A percentile compares a stretch with the other conserved stretches of the same genome.
phyloP scores from a whole-genome alignment of 345 rosid species.

The Moricandia arvensis region DNA sequence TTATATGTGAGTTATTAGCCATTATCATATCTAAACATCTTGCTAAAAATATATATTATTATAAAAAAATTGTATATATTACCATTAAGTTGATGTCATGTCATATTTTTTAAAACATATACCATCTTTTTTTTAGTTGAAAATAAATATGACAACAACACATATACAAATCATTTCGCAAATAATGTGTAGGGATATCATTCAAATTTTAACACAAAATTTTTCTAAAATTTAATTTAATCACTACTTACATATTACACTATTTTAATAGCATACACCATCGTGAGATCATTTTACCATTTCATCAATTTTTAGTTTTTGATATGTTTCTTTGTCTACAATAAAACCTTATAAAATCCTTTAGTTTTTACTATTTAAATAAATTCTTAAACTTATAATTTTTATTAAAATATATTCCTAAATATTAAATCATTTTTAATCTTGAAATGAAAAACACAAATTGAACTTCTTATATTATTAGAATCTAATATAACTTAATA shows the following conservation, averaged over 20 bases:
- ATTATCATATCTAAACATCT: too few relatives aligned
- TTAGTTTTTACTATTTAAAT: background rate
- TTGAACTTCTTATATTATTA: background rate
- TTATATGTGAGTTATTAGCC: too few relatives aligned
- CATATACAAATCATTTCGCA: too few relatives aligned
- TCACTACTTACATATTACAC: background rate
- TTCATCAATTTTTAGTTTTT: background rate
- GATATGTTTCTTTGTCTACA: background rate
- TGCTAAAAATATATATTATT: too few relatives aligned
- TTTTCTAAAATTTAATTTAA: background rate
- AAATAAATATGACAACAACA: too few relatives aligned
- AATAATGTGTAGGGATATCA: too few relatives aligned
- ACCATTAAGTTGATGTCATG: too few relatives aligned
- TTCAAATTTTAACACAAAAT: background rate
- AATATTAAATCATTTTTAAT: background rate
- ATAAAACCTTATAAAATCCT: background rate
- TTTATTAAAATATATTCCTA: background rate
- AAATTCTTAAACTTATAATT: too few relatives aligned
- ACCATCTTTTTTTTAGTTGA: too few relatives aligned
- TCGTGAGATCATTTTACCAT: background rate
- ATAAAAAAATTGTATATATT: too few relatives aligned
- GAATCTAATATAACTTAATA: background rate
- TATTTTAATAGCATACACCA: background rate
- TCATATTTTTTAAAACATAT: too few relatives aligned
- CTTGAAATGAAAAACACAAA: background rate